Evolutionary conservation across 176 grass and related monocot species (phyloP).

Genomic region (Leersia perrieri): DNA sequence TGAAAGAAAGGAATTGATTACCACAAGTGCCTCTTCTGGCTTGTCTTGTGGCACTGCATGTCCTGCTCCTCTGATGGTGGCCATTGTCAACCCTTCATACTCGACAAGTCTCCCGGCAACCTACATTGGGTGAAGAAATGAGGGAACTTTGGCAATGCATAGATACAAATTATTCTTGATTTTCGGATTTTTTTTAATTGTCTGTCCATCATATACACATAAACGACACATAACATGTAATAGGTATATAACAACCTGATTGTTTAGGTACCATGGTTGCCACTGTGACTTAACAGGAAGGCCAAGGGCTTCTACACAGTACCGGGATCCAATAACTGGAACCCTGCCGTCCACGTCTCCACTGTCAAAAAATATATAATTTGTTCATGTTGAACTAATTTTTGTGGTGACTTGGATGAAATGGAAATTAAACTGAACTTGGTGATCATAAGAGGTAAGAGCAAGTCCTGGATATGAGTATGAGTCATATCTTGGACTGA

Average conservation of each 20-base stretch:
- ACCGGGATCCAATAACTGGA: slow-evolving; percentile 75
- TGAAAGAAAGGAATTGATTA: slow-evolving; percentile 68
- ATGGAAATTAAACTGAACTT: neutral
- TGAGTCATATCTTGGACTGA: neutral
- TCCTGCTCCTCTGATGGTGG: slow-evolving; percentile 82
- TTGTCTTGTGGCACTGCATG: slow-evolving; percentile 85
- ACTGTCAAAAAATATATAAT: slow-evolving; percentile 20
- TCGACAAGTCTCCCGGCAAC: slow-evolving; percentile 85
- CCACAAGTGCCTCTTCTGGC: slow-evolving; percentile 65
- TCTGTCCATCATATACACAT: neutral
- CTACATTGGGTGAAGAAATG: slow-evolving; percentile 33
- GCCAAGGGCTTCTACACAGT: slow-evolving; percentile 66
- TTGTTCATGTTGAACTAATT: neutral
- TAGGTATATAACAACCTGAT: slow-evolving; percentile 52
- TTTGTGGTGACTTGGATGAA: neutral
- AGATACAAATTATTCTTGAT: neutral
- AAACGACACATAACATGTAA: neutral
- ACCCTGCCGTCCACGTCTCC: slow-evolving; percentile 85
- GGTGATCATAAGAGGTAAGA: neutral
- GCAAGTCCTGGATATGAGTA: neutral
- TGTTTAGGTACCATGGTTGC: slow-evolving; percentile 70
- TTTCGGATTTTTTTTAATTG: neutral
- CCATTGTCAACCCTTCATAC: slow-evolving; percentile 76
- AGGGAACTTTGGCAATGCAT: neutral
- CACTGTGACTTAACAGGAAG: slow-evolving; percentile 66